Base-by-base conservation (phyloP, 768 basidiomycete genomes). In the Pulveroboletus sp. region DNA sequence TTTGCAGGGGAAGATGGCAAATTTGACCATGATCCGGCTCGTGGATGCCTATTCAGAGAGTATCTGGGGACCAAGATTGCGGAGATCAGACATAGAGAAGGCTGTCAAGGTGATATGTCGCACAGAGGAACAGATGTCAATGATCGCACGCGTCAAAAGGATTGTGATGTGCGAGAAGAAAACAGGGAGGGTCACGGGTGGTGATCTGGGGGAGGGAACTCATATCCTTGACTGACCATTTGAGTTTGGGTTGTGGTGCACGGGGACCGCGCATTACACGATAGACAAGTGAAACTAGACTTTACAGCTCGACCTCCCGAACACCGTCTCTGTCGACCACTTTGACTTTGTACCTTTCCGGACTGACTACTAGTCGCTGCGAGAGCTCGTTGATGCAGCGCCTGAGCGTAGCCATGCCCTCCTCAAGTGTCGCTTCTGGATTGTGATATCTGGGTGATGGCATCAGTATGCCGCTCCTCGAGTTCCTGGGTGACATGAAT, bases 301-400 rank as follows among this genome's bases (percentile, higher is more conserved):
- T 43, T 61, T 73, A 88, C 57, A 95, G 62, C 61, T 90, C 83
- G 49, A 94, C 72, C 58, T 89, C 86, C 47, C 91, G 78, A 24
- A 89, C 76, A 44, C 94, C 94, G 63, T 94, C 87, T 71, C 86
- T 92, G 71, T 96, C 93, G 30, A 96, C 90, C 11, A 96, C 74
- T 66, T 92, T 93, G 57, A 94, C 84, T 67, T 86, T 91, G 74
- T 90, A 95, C 58, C 75, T 83, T 38, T 82, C 86, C 1, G 88
- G 83, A 54, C 81, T 81, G 50, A 95, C 83, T 45, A 89, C 81
- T 55, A 92, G 65, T 47, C 92, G 81, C 73, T 89, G 89, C 35
- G 90, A 69, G 2, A 95, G 88, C 71, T 98, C 92, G 54, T 85
- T 76, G 52, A 98, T 83, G 68, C 94, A 97, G 56, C 92, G 84